A percentile compares a stretch with the other conserved stretches of the same genome.
phyloP scores from a whole-genome alignment of 2,329 filamentous ascomycete species.

The Orbilia blumenaviensis region DNA sequence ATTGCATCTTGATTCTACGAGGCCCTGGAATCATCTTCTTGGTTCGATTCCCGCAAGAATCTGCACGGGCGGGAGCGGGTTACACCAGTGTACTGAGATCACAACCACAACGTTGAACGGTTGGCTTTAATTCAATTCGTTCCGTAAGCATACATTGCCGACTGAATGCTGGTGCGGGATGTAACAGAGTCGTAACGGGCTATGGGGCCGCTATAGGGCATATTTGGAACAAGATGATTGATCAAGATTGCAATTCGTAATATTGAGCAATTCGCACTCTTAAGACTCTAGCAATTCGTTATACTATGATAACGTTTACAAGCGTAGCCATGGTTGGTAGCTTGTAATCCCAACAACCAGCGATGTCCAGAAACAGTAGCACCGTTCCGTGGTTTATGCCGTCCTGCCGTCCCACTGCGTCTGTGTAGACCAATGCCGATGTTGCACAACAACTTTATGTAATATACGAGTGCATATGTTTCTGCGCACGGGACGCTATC shows the following conservation, averaged over 20 bases:
- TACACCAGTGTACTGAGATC: slow-evolving; percentile 35
- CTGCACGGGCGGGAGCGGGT: slow-evolving; percentile 4
- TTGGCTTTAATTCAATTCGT: not conserved
- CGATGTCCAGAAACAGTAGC: not conserved
- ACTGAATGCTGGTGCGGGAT: no score
- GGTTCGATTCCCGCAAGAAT: not conserved
- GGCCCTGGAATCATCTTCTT: slow-evolving; percentile 27
- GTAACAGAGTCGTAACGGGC: not conserved
- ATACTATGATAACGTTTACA: slow-evolving; percentile 7
- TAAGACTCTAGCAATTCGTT: not conserved
- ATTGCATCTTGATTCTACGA: slow-evolving; percentile 2
- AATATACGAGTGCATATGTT: not conserved
- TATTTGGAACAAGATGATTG: slow-evolving; percentile 22
- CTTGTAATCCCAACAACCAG: not conserved
- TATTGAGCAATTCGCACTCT: not conserved
- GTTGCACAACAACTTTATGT: slow-evolving; percentile 14
- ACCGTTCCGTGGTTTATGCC: slow-evolving; percentile 10
- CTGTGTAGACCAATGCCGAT: not conserved
- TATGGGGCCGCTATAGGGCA: not conserved
- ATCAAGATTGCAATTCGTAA: not conserved
- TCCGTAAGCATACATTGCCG: not conserved
- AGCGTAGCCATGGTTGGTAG: slow-evolving; percentile 1
- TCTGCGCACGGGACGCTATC: not conserved
- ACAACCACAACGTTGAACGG: no score
- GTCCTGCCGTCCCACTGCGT: slow-evolving; percentile 8